phyloP scores from a whole-genome alignment of 2,329 filamentous ascomycete genomes.

The Phoma herbarum region DNA sequence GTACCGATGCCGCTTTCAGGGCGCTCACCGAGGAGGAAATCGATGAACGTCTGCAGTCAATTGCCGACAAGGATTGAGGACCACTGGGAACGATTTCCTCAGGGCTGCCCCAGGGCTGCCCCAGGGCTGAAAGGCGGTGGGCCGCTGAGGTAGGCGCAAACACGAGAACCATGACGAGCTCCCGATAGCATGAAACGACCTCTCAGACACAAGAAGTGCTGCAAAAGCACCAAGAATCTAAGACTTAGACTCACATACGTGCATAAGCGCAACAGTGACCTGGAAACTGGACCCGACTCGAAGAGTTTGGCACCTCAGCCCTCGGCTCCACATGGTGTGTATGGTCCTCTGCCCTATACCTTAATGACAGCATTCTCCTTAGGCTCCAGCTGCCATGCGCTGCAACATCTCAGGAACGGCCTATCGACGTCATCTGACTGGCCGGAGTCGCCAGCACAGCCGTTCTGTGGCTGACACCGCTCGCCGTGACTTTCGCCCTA shows the following conservation, averaged over 20 bases:
- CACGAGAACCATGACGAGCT: constrained; percentile 37
- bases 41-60: constrained; percentile 96
- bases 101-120: constrained; percentile 22
- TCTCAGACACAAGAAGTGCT: constrained; percentile 43
- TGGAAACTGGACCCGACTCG: constrained; percentile 31
- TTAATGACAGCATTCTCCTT: constrained; percentile 43
- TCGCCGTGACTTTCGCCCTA: constrained; percentile 31
- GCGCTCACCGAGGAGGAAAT: constrained; percentile 96
- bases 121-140: constrained; percentile 34
- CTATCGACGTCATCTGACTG: constrained; percentile 45
- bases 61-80: constrained; percentile 94
- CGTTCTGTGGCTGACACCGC: constrained; percentile 48
- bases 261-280: constrained; percentile 47
- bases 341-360: constrained; percentile 41
- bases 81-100: constrained; percentile 63
- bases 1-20: constrained; percentile 80
- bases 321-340: constrained; percentile 42
- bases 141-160: constrained; percentile 36
- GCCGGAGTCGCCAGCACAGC: constrained; percentile 45
- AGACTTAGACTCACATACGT: constrained; percentile 45
- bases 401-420: constrained; percentile 33
- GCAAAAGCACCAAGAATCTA: constrained; percentile 40
- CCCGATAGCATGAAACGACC: constrained; percentile 38
- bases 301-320: constrained; percentile 42
- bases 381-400: constrained; percentile 44